phyloP scores from a whole-genome alignment of 495 filamentous ascomycete genomes.

The Lepidopterella palustris region DNA sequence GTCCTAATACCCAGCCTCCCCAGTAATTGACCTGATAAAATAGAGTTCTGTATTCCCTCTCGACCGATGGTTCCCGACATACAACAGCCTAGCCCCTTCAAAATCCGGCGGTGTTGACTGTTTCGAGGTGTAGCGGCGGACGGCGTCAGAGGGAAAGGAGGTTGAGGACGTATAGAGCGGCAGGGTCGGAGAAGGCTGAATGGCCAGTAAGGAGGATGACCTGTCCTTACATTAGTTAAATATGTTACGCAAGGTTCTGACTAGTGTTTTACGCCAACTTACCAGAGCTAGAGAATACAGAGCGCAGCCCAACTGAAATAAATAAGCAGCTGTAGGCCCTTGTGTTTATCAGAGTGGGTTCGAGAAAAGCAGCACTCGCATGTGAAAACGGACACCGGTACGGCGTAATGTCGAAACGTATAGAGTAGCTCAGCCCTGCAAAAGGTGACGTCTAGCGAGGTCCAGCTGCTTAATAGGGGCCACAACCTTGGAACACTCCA shows the following conservation, averaged over 20 bases:
- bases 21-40: background rate
- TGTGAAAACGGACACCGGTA: background rate
- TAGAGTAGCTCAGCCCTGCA: background rate
- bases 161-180: background rate
- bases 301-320: too few relatives aligned
- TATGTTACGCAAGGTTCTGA: background rate
- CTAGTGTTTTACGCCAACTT: too few relatives aligned
- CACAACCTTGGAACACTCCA: too few relatives aligned
- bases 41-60: background rate
- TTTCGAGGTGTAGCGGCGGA: background rate
- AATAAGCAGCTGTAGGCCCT: too few relatives aligned
- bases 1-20: background rate
- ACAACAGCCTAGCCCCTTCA: background rate
- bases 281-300: too few relatives aligned
- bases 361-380: background rate
- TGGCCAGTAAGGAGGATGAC: too few relatives aligned
- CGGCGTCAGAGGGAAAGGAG: too few relatives aligned
- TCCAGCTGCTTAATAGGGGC: too few relatives aligned
- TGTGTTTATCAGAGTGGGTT: background rate
- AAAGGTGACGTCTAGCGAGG: background rate
- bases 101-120: background rate
- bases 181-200: background rate
- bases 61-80: background rate
- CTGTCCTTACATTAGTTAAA: background rate
- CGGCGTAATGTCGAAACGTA: too few relatives aligned